Evolutionary conservation across 1,284 basidiomycete species (phyloP), one percentile per base, ranked within the genome.

Genomic region (Rhodotorula sp.): DNA sequence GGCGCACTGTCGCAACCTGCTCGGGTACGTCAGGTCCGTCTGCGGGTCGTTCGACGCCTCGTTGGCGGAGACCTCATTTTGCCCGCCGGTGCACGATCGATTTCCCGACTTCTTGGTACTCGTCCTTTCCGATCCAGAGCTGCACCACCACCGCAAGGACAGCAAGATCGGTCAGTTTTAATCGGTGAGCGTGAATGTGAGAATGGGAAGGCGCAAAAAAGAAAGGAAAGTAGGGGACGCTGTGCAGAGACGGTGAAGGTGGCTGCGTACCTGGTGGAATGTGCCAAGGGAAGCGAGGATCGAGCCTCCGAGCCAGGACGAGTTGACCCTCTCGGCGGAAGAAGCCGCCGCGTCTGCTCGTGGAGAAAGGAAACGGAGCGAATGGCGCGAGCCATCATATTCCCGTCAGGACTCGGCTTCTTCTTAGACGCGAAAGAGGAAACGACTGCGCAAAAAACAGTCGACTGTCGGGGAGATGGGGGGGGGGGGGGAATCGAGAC

Each of bases 271-370:
- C 79, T 97, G 94, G 81, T 98, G 94, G 86, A 97, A 98, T 21
- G 93, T 95, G 43, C 95, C 95, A 78, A 97, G 82, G 79, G 91
- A 93, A 1, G 90, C 93, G 66, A 97, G 84, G 75, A 97, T 94
- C 76, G 91, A 93, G 38, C 94, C 94, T 23, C 94, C 94, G 14
- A 98, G 84, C 95, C 95, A 98, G 23, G 89, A 89, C 18, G 92
- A 90, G 80, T 92, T 95, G 70, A 90, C 86, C 61, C 94, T 86
- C 81, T 97, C 94, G 66, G 89, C 86, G 0, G 91, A 87, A 1
- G 56, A 60, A 7, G 70, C 61, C 15, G 75, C 62, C 8, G 74
- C 76, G 54, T 76, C 73, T 68, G 69, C 64, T n/a, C 1, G 8
- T 16, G 3, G 16, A 5, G 7, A 23, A 10, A 23, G 23, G 2